Evolutionary conservation across 805 yeast species (phyloP).

Genomic region (Yarrowia sp.): DNA sequence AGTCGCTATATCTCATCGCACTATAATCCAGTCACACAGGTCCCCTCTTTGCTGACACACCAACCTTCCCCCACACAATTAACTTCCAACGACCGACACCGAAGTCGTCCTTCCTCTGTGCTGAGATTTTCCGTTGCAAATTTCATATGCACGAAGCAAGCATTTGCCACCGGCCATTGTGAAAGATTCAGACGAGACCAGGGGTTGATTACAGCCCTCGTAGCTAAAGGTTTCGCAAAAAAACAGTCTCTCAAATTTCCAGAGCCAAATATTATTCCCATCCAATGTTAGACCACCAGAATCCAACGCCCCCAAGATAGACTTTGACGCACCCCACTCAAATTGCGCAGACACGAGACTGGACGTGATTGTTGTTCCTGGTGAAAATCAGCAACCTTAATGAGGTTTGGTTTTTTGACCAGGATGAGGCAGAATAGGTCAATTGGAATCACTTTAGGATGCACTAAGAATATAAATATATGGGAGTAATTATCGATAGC

Average conservation of each 20-base stretch:
- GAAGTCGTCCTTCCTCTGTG: not conserved
- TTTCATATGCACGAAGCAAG: not conserved
- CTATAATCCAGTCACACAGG: too few species aligned
- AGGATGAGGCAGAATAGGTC: too few species aligned
- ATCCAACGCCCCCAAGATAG: slow-evolving; percentile 1
- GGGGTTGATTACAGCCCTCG: too few species aligned
- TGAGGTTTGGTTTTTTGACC: not conserved
- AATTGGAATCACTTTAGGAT: too few species aligned
- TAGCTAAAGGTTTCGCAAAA: too few species aligned
- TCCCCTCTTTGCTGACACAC: too few species aligned
- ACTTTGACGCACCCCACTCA: slow-evolving; percentile 1
- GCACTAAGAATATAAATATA: not conserved
- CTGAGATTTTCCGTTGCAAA: not conserved
- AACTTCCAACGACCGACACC: not conserved
- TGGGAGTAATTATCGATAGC: too few species aligned
- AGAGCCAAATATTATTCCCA: not conserved
- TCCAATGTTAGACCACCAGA: not conserved
- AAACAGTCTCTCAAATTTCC: too few species aligned
- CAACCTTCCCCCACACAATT: not conserved
- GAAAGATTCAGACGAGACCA: too few species aligned
- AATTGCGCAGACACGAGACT: slow-evolving; percentile 20
- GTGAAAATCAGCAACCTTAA: not conserved
- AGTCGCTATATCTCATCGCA: too few species aligned
- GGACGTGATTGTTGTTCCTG: slow-evolving; percentile 19
- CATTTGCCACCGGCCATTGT: not conserved